phyloP scores from a whole-genome alignment of 495 filamentous ascomycete genomes.

The Viridothelium virens region DNA sequence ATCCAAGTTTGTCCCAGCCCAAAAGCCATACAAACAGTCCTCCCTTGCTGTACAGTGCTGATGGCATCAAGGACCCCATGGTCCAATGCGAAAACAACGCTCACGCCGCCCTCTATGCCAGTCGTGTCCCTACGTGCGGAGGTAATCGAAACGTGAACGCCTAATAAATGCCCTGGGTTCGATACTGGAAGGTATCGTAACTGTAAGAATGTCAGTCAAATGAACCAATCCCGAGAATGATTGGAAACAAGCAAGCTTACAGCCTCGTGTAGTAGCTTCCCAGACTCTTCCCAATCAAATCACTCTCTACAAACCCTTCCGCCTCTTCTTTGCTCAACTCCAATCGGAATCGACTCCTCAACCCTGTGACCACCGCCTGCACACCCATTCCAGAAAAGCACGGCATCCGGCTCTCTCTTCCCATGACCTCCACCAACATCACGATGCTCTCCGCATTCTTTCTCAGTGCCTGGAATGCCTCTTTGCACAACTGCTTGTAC shows the following conservation, averaged over 20 bases:
- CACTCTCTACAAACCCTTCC: slow-evolving; percentile 62
- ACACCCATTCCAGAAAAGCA: slow-evolving; percentile 58
- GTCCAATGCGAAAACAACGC: neutral
- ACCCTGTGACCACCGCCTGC: slow-evolving; percentile 49
- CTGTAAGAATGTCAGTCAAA: slow-evolving; percentile 31
- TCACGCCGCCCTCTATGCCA: neutral
- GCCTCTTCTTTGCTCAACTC: slow-evolving; percentile 68
- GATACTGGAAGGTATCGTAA: slow-evolving; percentile 75
- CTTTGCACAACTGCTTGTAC: slow-evolving; percentile 63
- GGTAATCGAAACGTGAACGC: neutral
- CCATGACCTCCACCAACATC: slow-evolving; percentile 69
- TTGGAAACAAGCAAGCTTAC: slow-evolving; percentile 36
- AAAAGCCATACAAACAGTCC: neutral
- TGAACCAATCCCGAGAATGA: neutral
- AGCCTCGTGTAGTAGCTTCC: slow-evolving; percentile 73
- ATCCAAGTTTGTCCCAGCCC: neutral
- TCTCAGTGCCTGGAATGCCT: slow-evolving; percentile 65
- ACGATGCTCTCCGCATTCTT: slow-evolving; percentile 64
- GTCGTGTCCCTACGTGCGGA: neutral
- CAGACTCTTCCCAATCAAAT: slow-evolving; percentile 59
- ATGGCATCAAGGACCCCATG: neutral
- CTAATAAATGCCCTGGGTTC: slow-evolving; percentile 71
- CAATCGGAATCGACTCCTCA: slow-evolving; percentile 61
- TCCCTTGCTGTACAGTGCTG: neutral
- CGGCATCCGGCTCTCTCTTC: slow-evolving; percentile 65